Base-by-base conservation (phyloP, 805 yeast genomes). In the Yamadazyma olivae region DNA sequence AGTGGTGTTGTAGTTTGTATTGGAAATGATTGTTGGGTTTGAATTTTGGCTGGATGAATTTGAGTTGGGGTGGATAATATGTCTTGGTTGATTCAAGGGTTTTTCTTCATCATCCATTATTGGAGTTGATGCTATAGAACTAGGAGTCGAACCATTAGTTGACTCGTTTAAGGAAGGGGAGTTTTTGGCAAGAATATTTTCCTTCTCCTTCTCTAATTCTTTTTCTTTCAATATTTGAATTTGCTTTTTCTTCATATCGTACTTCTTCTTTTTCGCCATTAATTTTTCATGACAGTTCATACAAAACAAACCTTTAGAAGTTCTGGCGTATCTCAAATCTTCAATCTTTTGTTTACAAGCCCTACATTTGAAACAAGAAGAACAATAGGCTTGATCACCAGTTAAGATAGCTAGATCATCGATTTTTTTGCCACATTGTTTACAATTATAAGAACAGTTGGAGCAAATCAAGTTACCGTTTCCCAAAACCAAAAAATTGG, bases 311-410 rank as follows among this genome's bases (percentile, higher is more conserved):
- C 98, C 98, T 51, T 85, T 90, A 27, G 90, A 81, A 0, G 97
- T 91, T 53, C 95, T 74, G 12, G 97, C 97, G 57, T 93, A 93
- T 46, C 89, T 73, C 46, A 90, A 66, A 60, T 91, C 95, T 53
- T 84, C 95, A 43, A 91, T 91, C 39, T 82, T 81, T 43, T 76
- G 76, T 56, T 83, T 81, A 65, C 99, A 91, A 48, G 86, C 81
- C 33, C 91, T 77, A 59, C 99, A 91, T 50, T 79, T 79, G 65
- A 91, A 93, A 59, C 99, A 91, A 33, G 73, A 71, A 6, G 95
- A 78, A 58, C 98, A 93, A 58, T 87, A 93, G 3, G 98, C 96
- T 55, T 86, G 91, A 50, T 93, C 95, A 17, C 96, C 96, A 1
- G 98, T 89, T 22, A 91, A 69, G 20, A 93, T 90, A 10, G 99